Percentiles rank a stretch among this genome's conserved stretches.
Evolutionary conservation across 371 early-diverging fungal species (phyloP).

Genomic region (Mucor saturninus): DNA sequence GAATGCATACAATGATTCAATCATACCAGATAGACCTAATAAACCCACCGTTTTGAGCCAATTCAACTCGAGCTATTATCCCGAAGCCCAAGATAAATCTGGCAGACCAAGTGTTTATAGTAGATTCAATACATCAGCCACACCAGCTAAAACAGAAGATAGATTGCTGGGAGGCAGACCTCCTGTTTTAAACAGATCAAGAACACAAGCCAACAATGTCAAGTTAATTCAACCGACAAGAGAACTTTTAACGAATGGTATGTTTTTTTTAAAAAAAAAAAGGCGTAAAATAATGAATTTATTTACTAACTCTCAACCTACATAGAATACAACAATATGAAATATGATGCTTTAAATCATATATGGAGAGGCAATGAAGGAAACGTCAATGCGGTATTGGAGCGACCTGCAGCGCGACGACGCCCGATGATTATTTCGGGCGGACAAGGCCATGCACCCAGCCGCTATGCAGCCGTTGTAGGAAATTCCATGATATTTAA

Average conservation of each 20-base stretch:
- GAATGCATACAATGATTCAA: too few species aligned
- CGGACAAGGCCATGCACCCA: slow-evolving; percentile 9
- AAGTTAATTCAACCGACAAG: slow-evolving; percentile 33
- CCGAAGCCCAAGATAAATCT: too few species aligned
- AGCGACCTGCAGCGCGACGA: slow-evolving; percentile 18
- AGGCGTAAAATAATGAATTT: background rate
- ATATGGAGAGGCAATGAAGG: slow-evolving; percentile 48
- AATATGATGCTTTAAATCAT: slow-evolving; percentile 26
- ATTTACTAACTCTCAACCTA: background rate
- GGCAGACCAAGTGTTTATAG: too few species aligned
- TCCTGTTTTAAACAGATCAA: too few species aligned
- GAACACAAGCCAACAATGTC: slow-evolving; percentile 9
- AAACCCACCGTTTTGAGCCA: too few species aligned
- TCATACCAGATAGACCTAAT: too few species aligned
- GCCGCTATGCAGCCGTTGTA: slow-evolving; percentile 18
- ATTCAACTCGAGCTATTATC: too few species aligned
- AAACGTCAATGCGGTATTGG: slow-evolving; percentile 25
- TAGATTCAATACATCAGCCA: too few species aligned
- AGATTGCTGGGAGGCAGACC: background rate
- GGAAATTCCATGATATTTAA: slow-evolving; percentile 28
- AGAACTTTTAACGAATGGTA: slow-evolving; percentile 33
- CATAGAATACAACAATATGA: slow-evolving; percentile 42
- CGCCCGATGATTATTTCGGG: slow-evolving; percentile 28
- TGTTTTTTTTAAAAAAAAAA: background rate
- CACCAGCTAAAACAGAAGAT: background rate